Conservation (phyloP, 768 basidiomycete species). For the Chiua virens region DNA sequence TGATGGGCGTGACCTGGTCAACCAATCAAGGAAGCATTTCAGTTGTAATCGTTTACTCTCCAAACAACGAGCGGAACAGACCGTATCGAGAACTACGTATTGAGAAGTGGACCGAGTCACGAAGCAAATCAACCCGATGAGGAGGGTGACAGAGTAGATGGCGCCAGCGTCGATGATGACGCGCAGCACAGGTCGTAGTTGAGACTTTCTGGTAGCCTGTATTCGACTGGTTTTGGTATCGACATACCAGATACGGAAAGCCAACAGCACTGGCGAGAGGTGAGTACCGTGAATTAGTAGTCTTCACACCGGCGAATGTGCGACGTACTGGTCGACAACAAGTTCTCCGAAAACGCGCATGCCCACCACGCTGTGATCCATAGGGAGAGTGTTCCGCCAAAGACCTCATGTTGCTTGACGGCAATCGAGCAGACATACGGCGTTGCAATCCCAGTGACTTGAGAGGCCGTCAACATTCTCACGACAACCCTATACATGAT, state of each 20-base stretch:
- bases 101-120: conserved; percentile 28
- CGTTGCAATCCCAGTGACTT: conserved; percentile 22
- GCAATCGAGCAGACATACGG: conserved; percentile 16
- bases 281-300: too few relatives aligned
- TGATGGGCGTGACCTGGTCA: conserved; percentile 36
- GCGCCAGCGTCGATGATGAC: conserved; percentile 39
- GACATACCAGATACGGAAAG: conserved; percentile 31
- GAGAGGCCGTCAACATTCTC: not conserved
- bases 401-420: conserved; percentile 20
- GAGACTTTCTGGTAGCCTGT: conserved; percentile 1
- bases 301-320: not conserved
- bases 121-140: conserved; percentile 33
- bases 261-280: conserved; percentile 22
- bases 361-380: conserved; percentile 39
- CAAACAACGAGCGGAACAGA: conserved; percentile 10
- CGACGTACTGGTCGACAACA: conserved; percentile 30
- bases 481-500: not conserved
- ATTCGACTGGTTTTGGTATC: conserved; percentile 23
- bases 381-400: conserved; percentile 19
- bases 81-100: conserved; percentile 38
- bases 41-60: not conserved
- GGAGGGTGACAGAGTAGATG: conserved; percentile 37
- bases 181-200: conserved; percentile 19
- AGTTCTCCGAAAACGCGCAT: conserved; percentile 33
- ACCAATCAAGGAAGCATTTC: not conserved